Conservation (phyloP, 2,329 filamentous ascomycete species). For the Colletotrichum lindemuthianum region DNA sequence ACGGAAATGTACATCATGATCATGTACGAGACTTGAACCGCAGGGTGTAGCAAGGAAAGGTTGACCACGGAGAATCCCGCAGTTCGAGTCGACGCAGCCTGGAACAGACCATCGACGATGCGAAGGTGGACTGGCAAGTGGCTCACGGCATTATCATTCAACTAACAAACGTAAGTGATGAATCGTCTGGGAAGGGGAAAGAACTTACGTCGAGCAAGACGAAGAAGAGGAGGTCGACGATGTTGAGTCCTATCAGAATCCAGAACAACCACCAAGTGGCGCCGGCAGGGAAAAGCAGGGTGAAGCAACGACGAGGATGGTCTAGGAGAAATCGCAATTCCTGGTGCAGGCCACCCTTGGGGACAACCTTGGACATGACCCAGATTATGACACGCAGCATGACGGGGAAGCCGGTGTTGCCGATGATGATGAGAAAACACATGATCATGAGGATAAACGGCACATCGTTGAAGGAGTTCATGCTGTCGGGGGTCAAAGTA, state of each 20-base stretch:
- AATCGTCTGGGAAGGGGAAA: not conserved
- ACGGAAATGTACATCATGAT: conserved; percentile 99
- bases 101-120: conserved; percentile 88
- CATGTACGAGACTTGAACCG: conserved; percentile 91
- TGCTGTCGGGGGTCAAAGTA: conserved; percentile 91
- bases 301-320: conserved; percentile 96
- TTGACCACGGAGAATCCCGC: conserved; percentile 89
- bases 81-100: conserved; percentile 88
- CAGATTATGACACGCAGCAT: conserved; percentile 96
- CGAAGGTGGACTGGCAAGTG: conserved; percentile 76
- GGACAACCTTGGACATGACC: conserved; percentile 74
- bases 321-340: conserved; percentile 91
- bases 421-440: conserved; percentile 89
- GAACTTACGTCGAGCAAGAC: conserved; percentile 84
- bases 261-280: conserved; percentile 97
- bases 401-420: conserved; percentile 94
- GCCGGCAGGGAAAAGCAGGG: conserved; percentile 86
- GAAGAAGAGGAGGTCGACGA: conserved; percentile 88
- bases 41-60: conserved; percentile 82
- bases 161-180: conserved; percentile 54
- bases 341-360: conserved; percentile 82
- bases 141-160: conserved; percentile 77
- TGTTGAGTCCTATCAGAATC: conserved; percentile 84
- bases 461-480: conserved; percentile 86
- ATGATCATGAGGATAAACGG: conserved; percentile 80